Conservation (phyloP, 176 grass and related monocot species). For the Aegilops tauschii region DNA sequence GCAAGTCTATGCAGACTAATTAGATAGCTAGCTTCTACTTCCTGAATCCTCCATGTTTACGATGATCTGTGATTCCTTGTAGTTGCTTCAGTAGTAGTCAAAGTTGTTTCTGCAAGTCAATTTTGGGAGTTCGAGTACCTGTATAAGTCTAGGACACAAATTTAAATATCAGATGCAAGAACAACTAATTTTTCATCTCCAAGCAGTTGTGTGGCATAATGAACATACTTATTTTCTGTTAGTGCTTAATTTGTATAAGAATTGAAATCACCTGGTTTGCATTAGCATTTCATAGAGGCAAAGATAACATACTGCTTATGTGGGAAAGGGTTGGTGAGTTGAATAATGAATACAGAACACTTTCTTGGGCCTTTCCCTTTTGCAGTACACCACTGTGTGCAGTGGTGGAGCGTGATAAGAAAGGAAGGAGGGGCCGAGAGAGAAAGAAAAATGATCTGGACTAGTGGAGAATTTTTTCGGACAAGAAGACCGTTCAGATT, state of each 20-base stretch:
- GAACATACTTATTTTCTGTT: background rate
- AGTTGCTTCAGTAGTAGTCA: background rate
- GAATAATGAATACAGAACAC: background rate
- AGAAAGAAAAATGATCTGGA: too few relatives aligned
- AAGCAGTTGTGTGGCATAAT: conserved; percentile 3
- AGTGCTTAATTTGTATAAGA: background rate
- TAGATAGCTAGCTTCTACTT: background rate
- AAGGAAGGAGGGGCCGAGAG: too few relatives aligned
- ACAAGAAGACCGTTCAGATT: too few relatives aligned
- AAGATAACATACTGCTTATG: background rate
- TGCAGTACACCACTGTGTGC: background rate
- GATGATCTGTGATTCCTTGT: background rate
- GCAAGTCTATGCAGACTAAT: background rate
- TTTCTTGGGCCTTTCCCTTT: conserved; percentile 1
- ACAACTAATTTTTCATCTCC: background rate
- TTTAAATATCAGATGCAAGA: background rate
- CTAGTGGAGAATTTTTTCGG: too few relatives aligned
- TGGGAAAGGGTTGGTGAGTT: background rate
- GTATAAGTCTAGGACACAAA: background rate
- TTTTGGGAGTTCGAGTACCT: background rate
- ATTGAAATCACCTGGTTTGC: background rate
- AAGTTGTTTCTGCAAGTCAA: background rate
- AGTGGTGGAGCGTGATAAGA: too few relatives aligned
- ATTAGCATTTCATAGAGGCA: background rate
- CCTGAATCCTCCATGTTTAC: background rate